Evolutionary conservation across 257 asterid species (phyloP).

Genomic region (Jacaranda mimosifolia): DNA sequence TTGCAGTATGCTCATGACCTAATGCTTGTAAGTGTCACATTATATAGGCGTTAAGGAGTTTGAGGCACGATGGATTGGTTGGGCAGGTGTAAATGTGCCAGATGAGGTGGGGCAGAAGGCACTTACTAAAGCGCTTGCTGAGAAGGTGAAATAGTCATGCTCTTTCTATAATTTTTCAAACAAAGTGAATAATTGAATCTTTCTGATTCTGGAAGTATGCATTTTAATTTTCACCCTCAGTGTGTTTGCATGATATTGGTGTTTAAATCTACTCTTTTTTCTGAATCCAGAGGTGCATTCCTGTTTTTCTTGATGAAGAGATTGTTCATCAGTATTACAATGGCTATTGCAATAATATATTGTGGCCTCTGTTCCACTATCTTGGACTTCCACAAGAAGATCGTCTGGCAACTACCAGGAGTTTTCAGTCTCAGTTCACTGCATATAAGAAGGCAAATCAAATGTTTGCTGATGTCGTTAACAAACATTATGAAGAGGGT

Average conservation of each 20-base stretch:
- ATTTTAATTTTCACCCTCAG: background rate
- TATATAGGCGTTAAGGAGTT: constrained; percentile 82
- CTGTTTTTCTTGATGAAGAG: constrained; percentile 93
- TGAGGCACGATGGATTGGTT: constrained; percentile 97
- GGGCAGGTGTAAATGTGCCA: constrained; percentile 98
- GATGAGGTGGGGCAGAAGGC: constrained; percentile 88
- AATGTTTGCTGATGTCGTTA: constrained; percentile 96
- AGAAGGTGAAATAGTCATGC: constrained; percentile 61
- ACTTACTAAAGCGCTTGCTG: constrained; percentile 82
- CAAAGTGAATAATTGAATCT: background rate
- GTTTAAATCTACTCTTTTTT: constrained; percentile 27
- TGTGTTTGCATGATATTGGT: constrained; percentile 22
- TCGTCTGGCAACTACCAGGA: constrained; percentile 90
- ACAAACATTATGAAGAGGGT: constrained; percentile 79
- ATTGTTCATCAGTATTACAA: constrained; percentile 93
- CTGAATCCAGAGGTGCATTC: constrained; percentile 80
- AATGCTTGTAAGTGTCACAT: constrained; percentile 31
- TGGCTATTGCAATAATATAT: constrained; percentile 91
- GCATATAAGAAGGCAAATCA: constrained; percentile 88
- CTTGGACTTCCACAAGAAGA: constrained; percentile 98
- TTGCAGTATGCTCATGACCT: background rate
- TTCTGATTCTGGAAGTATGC: constrained; percentile 14
- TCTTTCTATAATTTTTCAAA: constrained; percentile 13
- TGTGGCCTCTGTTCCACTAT: constrained; percentile 95
- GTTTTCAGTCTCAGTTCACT: constrained; percentile 89